These are phyloP conservation scores for Hypoxylon perforatum DNA, from an alignment of 495 filamentous ascomycete species.

Conservation along the genomic window DNA sequence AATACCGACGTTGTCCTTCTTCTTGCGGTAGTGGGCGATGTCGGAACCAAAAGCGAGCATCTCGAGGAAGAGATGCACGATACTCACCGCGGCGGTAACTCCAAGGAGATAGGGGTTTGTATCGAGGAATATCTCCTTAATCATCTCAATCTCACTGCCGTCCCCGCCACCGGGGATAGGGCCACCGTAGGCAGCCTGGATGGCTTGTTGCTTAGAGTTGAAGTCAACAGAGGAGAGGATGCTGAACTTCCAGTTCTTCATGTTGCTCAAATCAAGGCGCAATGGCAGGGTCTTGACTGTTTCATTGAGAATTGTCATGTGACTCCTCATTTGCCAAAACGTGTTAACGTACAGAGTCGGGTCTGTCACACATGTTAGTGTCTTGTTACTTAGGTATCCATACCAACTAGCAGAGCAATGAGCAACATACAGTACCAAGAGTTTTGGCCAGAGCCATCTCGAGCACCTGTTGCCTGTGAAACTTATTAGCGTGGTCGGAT, in stretches of 20 bases:
- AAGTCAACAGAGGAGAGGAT: slow-evolving; percentile 86
- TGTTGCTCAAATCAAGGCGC: slow-evolving; percentile 83
- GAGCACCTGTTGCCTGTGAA: slow-evolving; percentile 63
- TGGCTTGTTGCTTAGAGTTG: slow-evolving; percentile 81
- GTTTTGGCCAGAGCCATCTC: slow-evolving; percentile 86
- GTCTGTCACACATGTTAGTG: slow-evolving; percentile 42
- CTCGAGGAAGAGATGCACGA: slow-evolving; percentile 95
- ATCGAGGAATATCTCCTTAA: slow-evolving; percentile 93
- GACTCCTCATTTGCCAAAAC: slow-evolving; percentile 92
- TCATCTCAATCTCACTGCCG: slow-evolving; percentile 85
- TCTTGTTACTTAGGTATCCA: background rate
- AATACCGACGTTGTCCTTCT: slow-evolving; percentile 98
- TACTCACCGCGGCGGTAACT: slow-evolving; percentile 83
- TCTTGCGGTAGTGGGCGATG: slow-evolving; percentile 97
- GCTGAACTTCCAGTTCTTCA: slow-evolving; percentile 91
- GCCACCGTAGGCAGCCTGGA: slow-evolving; percentile 72
- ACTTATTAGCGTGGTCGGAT: slow-evolving; percentile 25
- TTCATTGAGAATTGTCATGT: slow-evolving; percentile 93
- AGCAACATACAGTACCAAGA: slow-evolving; percentile 84
- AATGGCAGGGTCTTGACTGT: slow-evolving; percentile 86
- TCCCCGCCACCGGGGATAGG: slow-evolving; percentile 67
- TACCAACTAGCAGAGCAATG: background rate
- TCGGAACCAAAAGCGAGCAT: slow-evolving; percentile 97
- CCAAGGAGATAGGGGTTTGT: slow-evolving; percentile 92
- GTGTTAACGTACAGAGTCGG: slow-evolving; percentile 92